phyloP scores from a whole-genome alignment of 257 asterid species.

The Ligustrum vulgare region DNA sequence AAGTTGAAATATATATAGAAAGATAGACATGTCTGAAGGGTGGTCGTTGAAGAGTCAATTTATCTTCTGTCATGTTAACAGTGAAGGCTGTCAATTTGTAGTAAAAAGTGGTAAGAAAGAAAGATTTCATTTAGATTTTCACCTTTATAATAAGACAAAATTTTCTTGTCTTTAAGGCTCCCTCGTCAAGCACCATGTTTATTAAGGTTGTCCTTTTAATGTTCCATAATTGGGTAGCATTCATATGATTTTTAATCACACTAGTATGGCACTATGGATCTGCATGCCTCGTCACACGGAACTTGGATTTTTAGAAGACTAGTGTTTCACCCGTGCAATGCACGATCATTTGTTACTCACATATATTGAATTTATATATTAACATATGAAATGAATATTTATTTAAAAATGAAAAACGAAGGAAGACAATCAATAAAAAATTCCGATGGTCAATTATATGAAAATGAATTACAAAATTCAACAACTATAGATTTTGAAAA shows the following conservation, averaged over 20 bases:
- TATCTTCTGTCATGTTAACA: conserved; percentile 19
- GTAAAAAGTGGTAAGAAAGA: conserved; percentile 34
- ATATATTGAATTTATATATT: too few species aligned
- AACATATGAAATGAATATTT: too few species aligned
- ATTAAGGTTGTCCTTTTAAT: conserved; percentile 9
- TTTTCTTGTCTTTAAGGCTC: conserved; percentile 22
- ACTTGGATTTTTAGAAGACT: conserved; percentile 28
- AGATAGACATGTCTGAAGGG: conserved; percentile 22
- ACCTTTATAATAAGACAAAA: conserved; percentile 35
- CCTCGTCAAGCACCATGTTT: conserved; percentile 35
- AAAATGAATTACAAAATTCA: too few species aligned
- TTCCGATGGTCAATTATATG: too few species aligned
- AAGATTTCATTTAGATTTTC: conserved; percentile 44
- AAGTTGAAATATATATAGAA: conserved; percentile 17
- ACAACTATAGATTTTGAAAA: too few species aligned
- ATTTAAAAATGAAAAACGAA: too few species aligned
- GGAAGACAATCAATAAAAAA: too few species aligned
- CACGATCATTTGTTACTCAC: too few species aligned
- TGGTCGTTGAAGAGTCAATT: conserved; percentile 49
- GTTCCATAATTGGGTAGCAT: conserved; percentile 1
- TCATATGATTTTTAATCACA: not conserved
- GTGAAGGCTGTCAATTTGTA: conserved; percentile 19
- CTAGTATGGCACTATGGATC: not conserved
- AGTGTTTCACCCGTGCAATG: too few species aligned
- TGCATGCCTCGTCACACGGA: not conserved